Conservation (phyloP, 1,139 yeast species). For the Taphrina betulina region DNA sequence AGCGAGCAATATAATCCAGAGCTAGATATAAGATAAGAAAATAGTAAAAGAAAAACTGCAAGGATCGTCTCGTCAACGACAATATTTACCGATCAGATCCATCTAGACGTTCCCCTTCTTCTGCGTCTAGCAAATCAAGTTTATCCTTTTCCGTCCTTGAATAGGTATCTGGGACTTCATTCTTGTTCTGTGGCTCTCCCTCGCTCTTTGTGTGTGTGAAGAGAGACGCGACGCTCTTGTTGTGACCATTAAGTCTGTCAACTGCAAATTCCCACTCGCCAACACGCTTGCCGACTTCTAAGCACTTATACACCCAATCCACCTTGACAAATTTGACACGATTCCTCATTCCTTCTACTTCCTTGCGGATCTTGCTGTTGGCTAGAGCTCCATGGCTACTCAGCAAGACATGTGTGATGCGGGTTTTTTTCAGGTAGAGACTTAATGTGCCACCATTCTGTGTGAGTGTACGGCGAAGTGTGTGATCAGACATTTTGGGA, state of each 20-base stretch:
- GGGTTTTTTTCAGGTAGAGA: constrained; percentile 13
- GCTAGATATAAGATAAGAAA: too few species aligned
- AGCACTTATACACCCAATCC: constrained; percentile 25
- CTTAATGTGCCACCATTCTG: constrained; percentile 19
- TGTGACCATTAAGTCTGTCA: constrained; percentile 8
- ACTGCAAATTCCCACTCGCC: constrained; percentile 20
- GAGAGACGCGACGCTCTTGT: constrained; percentile 7
- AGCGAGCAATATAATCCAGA: too few species aligned
- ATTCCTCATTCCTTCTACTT: constrained; percentile 16
- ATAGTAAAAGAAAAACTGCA: too few species aligned
- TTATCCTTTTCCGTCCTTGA: neutral
- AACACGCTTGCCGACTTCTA: constrained; percentile 6
- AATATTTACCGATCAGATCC: constrained; percentile 10
- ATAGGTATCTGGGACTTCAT: neutral
- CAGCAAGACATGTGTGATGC: constrained; percentile 26
- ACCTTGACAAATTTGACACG: constrained; percentile 25
- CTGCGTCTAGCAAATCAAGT: constrained; percentile 8
- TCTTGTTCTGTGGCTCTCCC: neutral
- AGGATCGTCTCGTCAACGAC: too few species aligned
- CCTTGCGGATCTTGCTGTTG: constrained; percentile 16
- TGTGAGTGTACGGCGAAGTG: constrained; percentile 14
- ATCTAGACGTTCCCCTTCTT: constrained; percentile 22
- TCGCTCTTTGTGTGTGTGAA: neutral
- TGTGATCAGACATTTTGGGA: constrained; percentile 17
- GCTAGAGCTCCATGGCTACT: constrained; percentile 19